Evolutionary conservation across 176 grass and related monocot species (phyloP), one percentile per base, ranked within the genome.

Genomic region (Microstegium vimineum): DNA sequence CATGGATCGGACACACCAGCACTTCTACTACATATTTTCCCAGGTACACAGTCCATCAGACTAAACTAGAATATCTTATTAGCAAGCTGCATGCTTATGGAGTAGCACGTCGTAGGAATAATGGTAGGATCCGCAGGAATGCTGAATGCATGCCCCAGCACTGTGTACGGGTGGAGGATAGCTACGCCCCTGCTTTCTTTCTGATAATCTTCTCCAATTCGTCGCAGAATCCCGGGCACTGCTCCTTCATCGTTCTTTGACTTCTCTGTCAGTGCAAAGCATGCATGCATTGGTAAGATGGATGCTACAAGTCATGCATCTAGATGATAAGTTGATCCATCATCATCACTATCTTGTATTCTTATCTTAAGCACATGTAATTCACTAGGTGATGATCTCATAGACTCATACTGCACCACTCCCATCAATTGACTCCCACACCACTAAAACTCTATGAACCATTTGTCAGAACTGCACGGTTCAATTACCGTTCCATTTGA

Each of bases 231-330:
- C 25, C 28, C 7, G 73, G 73, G 17, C 73, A 77, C 42, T 66
- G 56, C 66, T 70, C 64, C 8, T 54, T 56, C 34, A 85, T 82
- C 17, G 66, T 90, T 38, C 57, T 62, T 82, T 47, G 59, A 35
- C 56, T 82, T 86, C 73, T 86, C 88, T 90, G 73, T 72, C 78
- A 86, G 10, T 26, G 46, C 1, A 75, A 82, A 37, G 9, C n/a
- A n/a, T n/a, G n/a, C n/a, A n/a, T n/a, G 12, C 6, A 68, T n/a
- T 3, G 10, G 10, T 5, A 13, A 4, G 23, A 28, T 27, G 11
- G 10, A 67, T 16, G 7, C 0, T 54, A 20, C 8, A 54, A 22
- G 51, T 54, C 20, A 54, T n/a, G n/a, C n/a, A n/a, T n/a, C n/a
- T n/a, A n/a, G n/a, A 45, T 45, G 42, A 45, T 45, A 0, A 45